phyloP scores from a whole-genome alignment of 1,284 basidiomycete genomes.

The Ustilago vetiveriae region DNA sequence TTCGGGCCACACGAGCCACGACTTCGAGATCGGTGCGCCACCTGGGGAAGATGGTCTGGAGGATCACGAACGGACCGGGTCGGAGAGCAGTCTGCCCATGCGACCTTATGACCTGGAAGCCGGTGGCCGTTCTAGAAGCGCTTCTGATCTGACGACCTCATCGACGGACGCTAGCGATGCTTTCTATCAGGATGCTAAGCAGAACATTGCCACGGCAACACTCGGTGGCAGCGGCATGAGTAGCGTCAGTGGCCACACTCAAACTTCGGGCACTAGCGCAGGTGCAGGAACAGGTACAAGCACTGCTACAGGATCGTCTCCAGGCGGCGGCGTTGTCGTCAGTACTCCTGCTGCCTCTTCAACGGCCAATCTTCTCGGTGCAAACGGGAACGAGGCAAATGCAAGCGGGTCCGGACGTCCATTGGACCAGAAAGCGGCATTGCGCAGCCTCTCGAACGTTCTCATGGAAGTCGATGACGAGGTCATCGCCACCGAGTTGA shows the following conservation, averaged over 20 bases:
- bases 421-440: constrained; percentile 38
- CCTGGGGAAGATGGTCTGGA: constrained; percentile 6
- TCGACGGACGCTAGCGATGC: constrained; percentile 20
- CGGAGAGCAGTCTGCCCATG: constrained; percentile 31
- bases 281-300: not conserved
- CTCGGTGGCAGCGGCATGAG: constrained; percentile 6
- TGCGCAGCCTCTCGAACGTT: constrained; percentile 54
- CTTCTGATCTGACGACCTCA: constrained; percentile 39
- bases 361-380: too few relatives aligned
- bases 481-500: constrained; percentile 55
- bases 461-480: constrained; percentile 56
- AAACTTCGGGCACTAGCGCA: not conserved
- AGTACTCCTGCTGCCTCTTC: constrained; percentile 11
- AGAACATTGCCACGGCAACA: not conserved
- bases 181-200: constrained; percentile 10
- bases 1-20: constrained; percentile 36
- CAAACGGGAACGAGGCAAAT: not conserved
- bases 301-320: too few relatives aligned
- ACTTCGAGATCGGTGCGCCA: constrained; percentile 15
- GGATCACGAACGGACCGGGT: constrained; percentile 24
- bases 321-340: too few relatives aligned
- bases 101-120: constrained; percentile 11
- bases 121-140: constrained; percentile 33
- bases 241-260: not conserved
- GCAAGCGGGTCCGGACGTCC: constrained; percentile 2